phyloP scores from a whole-genome alignment of 306 rosid genomes.

The Biancaea sappan region DNA sequence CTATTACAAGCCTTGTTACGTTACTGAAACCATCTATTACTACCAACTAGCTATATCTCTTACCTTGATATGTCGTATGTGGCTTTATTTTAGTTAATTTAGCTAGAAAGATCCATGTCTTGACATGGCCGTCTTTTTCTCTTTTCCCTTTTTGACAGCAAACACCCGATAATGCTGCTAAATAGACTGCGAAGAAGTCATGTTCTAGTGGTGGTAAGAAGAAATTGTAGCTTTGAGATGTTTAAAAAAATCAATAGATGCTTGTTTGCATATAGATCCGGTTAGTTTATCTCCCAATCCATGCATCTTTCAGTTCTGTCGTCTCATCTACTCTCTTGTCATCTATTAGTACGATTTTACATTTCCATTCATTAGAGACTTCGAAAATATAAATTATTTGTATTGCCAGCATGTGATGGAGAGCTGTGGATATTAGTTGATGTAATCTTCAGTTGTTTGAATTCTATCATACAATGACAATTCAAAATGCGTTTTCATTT shows the following conservation, averaged over 20 bases:
- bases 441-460: not conserved
- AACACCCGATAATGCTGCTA: conserved; percentile 49
- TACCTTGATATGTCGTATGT: not conserved
- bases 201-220: conserved; percentile 48
- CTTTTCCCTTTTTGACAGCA: conserved; percentile 46
- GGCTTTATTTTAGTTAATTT: not conserved
- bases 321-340: not conserved
- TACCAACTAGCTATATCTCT: no score
- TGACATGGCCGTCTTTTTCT: not conserved
- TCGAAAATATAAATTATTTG: not conserved
- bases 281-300: conserved; percentile 20
- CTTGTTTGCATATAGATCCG: conserved; percentile 30
- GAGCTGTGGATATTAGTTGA: not conserved
- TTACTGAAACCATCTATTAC: no score
- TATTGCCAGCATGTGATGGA: not conserved
- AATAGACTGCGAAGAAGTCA: conserved; percentile 51
- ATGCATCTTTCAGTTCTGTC: not conserved
- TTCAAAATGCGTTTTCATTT: not conserved
- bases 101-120: conserved; percentile 1
- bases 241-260: conserved; percentile 10
- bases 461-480: not conserved
- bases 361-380: not conserved
- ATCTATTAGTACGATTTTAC: not conserved
- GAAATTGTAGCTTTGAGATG: conserved; percentile 37
- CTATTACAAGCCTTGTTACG: not conserved